phyloP scores from a whole-genome alignment of 305 asterid genomes.

The Solanum aculeatissimum region DNA sequence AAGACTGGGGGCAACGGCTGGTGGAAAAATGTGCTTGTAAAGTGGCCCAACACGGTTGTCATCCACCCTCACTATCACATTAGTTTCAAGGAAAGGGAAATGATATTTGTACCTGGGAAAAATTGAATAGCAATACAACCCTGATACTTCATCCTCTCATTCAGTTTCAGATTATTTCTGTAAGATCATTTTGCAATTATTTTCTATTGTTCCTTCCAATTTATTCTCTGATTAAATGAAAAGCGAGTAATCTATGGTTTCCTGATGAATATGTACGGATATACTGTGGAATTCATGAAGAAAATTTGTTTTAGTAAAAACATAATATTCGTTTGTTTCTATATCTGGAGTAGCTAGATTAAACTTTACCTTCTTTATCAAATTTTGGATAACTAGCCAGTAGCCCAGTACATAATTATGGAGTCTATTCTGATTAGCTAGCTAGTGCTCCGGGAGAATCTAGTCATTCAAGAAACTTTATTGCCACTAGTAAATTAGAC shows the following conservation, averaged over 20 bases:
- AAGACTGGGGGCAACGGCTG: conserved; percentile 62
- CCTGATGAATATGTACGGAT: neutral
- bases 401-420: neutral
- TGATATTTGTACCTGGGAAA: conserved; percentile 59
- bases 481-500: too few relatives aligned
- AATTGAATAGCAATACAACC: neutral
- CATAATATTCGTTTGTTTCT: too few relatives aligned
- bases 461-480: too few relatives aligned
- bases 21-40: conserved; percentile 79
- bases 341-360: neutral
- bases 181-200: neutral
- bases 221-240: neutral
- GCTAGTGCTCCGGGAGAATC: too few relatives aligned
- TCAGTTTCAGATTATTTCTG: neutral
- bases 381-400: neutral
- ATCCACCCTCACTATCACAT: conserved; percentile 54
- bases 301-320: neutral
- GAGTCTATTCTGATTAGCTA: neutral
- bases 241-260: neutral
- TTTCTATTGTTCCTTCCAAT: neutral
- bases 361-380: neutral
- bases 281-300: neutral
- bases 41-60: conserved; percentile 88
- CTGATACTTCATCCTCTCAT: neutral
- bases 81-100: conserved; percentile 80